Percentiles rank a stretch among this genome's conserved stretches.
Conservation (phyloP, 73 alveolate species). For the Paramecium sexaurelia region DNA sequence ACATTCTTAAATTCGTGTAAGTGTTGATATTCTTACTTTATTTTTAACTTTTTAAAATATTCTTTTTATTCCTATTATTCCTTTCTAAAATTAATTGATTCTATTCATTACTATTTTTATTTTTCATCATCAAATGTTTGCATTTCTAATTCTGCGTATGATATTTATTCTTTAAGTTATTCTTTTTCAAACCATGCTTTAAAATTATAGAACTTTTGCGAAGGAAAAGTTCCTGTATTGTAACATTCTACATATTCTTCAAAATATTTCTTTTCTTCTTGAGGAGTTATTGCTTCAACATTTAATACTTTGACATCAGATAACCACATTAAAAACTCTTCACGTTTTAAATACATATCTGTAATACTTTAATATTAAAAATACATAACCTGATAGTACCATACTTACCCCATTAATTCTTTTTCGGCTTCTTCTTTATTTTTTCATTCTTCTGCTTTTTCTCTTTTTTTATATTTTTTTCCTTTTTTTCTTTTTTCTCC, state of each 20-base stretch:
- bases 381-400: slow-evolving; percentile 22
- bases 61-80: slow-evolving; percentile 14
- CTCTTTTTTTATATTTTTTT: neutral
- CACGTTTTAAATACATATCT: slow-evolving; percentile 50
- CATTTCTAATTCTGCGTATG: neutral
- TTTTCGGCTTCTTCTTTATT: neutral
- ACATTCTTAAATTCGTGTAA: neutral
- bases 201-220: slow-evolving; percentile 46
- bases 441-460: neutral
- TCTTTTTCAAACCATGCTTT: slow-evolving; percentile 39
- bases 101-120: neutral
- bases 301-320: slow-evolving; percentile 52
- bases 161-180: neutral
- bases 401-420: slow-evolving; percentile 23
- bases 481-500: neutral
- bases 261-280: slow-evolving; percentile 54
- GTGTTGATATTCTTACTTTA: neutral
- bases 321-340: slow-evolving; percentile 56
- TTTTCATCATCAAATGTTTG: slow-evolving; percentile 4
- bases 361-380: slow-evolving; percentile 20
- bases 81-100: neutral
- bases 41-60: neutral
- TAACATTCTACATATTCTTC: slow-evolving; percentile 62
- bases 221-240: slow-evolving; percentile 58
- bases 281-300: slow-evolving; percentile 41